phyloP scores from a whole-genome alignment of 805 yeast genomes.

The Debaryomyces maramus region DNA sequence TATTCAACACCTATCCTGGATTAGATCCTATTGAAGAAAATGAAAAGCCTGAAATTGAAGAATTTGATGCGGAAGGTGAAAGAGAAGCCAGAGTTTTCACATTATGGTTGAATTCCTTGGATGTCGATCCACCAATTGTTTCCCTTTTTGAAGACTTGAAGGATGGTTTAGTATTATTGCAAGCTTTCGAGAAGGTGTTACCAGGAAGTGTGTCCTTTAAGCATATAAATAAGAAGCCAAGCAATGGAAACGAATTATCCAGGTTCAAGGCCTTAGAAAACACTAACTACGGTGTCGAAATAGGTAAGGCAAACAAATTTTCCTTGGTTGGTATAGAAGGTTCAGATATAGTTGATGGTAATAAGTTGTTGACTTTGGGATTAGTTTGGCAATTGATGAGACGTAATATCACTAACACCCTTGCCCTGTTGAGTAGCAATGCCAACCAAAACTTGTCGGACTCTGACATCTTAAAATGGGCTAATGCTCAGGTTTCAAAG shows the following conservation, averaged over 20 bases:
- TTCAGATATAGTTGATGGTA: constrained; percentile 94
- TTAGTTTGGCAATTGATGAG: constrained; percentile 99
- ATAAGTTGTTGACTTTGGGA: constrained; percentile 82
- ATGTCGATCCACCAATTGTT: constrained; percentile 93
- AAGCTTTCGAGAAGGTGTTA: constrained; percentile 93
- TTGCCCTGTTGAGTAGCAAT: constrained; percentile 70
- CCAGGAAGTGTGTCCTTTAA: constrained; percentile 85
- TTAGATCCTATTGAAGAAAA: constrained; percentile 90
- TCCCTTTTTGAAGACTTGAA: constrained; percentile 90
- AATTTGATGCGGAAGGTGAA: constrained; percentile 98
- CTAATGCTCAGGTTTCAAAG: constrained; percentile 77
- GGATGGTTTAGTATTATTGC: constrained; percentile 85
- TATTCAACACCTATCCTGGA: constrained; percentile 96
- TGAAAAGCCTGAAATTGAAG: constrained; percentile 93
- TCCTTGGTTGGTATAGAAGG: constrained; percentile 98
- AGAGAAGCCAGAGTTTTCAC: constrained; percentile 99
- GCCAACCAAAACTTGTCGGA: constrained; percentile 65
- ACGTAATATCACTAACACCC: constrained; percentile 84
- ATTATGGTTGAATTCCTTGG: constrained; percentile 93
- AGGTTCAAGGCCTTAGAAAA: constrained; percentile 96
- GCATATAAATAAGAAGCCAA: constrained; percentile 83
- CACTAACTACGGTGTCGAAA: constrained; percentile 96
- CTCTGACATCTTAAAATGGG: constrained; percentile 89
- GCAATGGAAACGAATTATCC: constrained; percentile 69
- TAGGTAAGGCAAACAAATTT: constrained; percentile 89